Conservation (phyloP, 768 basidiomycete genomes). For the Kwoniella dejecticola region DNA sequence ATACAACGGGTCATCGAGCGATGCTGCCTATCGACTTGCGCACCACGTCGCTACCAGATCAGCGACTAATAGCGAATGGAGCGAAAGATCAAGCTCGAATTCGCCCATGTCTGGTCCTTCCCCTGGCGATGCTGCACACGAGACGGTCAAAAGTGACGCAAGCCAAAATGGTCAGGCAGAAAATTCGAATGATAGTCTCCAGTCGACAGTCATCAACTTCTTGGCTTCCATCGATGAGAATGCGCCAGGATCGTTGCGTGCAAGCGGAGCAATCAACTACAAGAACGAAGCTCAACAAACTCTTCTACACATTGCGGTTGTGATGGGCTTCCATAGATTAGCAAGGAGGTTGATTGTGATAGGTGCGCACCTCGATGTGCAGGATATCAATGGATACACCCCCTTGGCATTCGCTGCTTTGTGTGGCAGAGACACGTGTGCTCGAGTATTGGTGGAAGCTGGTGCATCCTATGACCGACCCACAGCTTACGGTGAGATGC, state of each 20-base stretch:
- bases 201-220: slow-evolving; percentile 75
- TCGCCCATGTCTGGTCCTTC: slow-evolving; percentile 28
- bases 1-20: slow-evolving; percentile 39
- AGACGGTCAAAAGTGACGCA: slow-evolving; percentile 3
- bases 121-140: slow-evolving; percentile 53
- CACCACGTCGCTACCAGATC: slow-evolving; percentile 33
- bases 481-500: slow-evolving; percentile 54
- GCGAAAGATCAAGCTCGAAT: slow-evolving; percentile 35
- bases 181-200: slow-evolving; percentile 60
- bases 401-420: slow-evolving; percentile 83
- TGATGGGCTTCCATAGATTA: slow-evolving; percentile 73
- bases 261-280: slow-evolving; percentile 68
- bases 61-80: slow-evolving; percentile 32
- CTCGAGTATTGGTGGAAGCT: slow-evolving; percentile 68
- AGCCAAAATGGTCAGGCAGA: slow-evolving; percentile 1
- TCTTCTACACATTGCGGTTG: slow-evolving; percentile 79
- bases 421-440: slow-evolving; percentile 66
- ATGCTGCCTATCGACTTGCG: slow-evolving; percentile 44
- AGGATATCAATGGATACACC: slow-evolving; percentile 88
- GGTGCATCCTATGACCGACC: slow-evolving; percentile 66
- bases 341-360: slow-evolving; percentile 71
- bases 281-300: slow-evolving; percentile 75
- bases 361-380: slow-evolving; percentile 74
- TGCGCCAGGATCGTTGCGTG: slow-evolving; percentile 58
- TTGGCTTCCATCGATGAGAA: slow-evolving; percentile 70